Conservation (phyloP, 2,329 filamentous ascomycete species). For the Diaporthe aspalathi region DNA sequence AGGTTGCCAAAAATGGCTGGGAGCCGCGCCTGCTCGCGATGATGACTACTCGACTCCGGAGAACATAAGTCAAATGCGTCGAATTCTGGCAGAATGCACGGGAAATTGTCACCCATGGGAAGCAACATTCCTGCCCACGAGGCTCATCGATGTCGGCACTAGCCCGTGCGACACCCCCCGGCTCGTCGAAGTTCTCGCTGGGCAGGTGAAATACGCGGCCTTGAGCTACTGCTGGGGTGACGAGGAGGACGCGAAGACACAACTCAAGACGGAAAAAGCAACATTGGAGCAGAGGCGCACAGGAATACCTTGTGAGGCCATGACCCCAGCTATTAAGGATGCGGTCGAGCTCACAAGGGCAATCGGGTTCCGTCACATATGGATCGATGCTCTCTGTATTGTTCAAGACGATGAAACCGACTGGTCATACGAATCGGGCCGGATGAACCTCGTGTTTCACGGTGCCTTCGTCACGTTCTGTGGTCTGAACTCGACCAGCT, state of each 20-base stretch:
- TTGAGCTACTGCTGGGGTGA: conserved; percentile 4
- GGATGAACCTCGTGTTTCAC: not conserved
- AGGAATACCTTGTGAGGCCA: not conserved
- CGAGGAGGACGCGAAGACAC: not conserved
- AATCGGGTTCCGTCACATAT: not conserved
- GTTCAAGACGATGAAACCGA: not conserved
- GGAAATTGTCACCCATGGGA: not conserved
- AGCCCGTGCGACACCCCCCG: not conserved
- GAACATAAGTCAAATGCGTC: not conserved
- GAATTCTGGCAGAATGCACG: conserved; percentile 7
- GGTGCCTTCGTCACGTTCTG: not conserved
- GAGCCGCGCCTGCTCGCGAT: not conserved
- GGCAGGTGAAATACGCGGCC: not conserved
- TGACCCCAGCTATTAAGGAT: not conserved
- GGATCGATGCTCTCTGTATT: conserved; percentile 10
- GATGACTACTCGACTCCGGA: not conserved
- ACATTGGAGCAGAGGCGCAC: not conserved
- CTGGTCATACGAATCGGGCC: conserved; percentile 1
- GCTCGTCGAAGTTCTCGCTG: not conserved
- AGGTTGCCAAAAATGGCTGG: conserved; percentile 1
- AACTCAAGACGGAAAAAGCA: not conserved
- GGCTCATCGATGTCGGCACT: not conserved
- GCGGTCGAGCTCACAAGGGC: not conserved
- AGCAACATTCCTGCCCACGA: not conserved
- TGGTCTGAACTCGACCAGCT: not conserved